A percentile compares a stretch with the other conserved stretches of the same genome.
Conservation (phyloP, 495 filamentous ascomycete species). For the Penicillium flavigenum region DNA sequence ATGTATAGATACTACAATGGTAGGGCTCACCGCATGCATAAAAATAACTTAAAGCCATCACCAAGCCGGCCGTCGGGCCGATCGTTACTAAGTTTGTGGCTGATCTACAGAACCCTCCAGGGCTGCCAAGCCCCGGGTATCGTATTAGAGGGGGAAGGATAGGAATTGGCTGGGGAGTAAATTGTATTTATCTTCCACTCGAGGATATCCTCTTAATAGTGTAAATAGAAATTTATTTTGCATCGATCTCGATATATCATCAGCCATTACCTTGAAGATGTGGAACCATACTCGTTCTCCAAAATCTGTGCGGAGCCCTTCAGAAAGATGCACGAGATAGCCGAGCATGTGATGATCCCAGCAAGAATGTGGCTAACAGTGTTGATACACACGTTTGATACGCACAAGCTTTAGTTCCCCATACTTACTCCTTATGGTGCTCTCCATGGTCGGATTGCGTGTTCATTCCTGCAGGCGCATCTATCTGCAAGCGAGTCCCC, state of each 20-base stretch:
- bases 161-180: slow-evolving; percentile 6
- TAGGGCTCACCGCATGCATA: slow-evolving; percentile 7
- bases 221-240: background rate
- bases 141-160: slow-evolving; percentile 19
- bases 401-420: slow-evolving; percentile 9
- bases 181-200: background rate
- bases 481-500: slow-evolving; percentile 7
- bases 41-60: slow-evolving; percentile 8
- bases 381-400: background rate
- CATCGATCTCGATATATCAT: background rate
- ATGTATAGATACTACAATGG: background rate
- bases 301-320: slow-evolving; percentile 23
- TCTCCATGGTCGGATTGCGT: background rate
- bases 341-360: slow-evolving; percentile 32
- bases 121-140: slow-evolving; percentile 10
- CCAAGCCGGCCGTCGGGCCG: slow-evolving; percentile 9
- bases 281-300: background rate
- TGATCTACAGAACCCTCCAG: slow-evolving; percentile 8
- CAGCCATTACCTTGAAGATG: background rate
- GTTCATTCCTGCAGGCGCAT: slow-evolving; percentile 9
- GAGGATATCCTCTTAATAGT: background rate
- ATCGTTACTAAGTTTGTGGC: slow-evolving; percentile 13
- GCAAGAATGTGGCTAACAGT: slow-evolving; percentile 6
- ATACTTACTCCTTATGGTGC: background rate
- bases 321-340: slow-evolving; percentile 16